Evolutionary conservation across 371 early-diverging fungal species (phyloP), one percentile per base, ranked within the genome.

Genomic region (Gilbertella persicaria): DNA sequence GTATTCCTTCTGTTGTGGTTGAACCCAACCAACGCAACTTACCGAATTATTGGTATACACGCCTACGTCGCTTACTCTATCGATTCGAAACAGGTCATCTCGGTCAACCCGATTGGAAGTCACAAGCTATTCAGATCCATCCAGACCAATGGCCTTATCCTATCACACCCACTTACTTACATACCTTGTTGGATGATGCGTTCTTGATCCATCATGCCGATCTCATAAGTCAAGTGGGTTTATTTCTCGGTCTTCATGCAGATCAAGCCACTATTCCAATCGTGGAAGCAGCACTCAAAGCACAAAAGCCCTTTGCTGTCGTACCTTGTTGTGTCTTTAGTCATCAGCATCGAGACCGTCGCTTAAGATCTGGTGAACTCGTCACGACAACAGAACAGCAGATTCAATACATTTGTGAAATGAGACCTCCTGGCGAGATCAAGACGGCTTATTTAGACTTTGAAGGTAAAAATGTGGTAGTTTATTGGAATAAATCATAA

Each of bases 271-370:
- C 84, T 1, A 78, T 80, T 10, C 78, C 79, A 0, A 82, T 84
- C 55, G 80, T 84, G 5, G 73, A 78, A 24, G 58, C 62, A 4
- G 82, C 84, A 0, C 49, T 84, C 13, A 60, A 64, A 17, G 38
- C 60, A 5, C 58, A 60, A 3, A 84, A 79, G 30, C 64, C 84
- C 0, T 84, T 84, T 62, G 82, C 82, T 2, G 69, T 84, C 4
- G 72, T 84, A 3, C 84, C 84, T 1, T 84, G 84, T 37, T 84
- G 84, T 58, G 82, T 84, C 0, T 84, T 84, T 62, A 72, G 74
- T 21, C 69, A 78, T 17, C 75, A 80, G 16, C 75, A 76, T 38
- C 64, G 69, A 5, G 64, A 73, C 23, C 64, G 82, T 29, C 61
- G 60, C 10, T 49, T 82, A 12, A 37, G 39, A 13, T 58, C 53